A percentile compares a stretch with the other conserved stretches of the same genome.
Evolutionary conservation across 768 basidiomycete species (phyloP).

Genomic region (Hygrocybe punicea): DNA sequence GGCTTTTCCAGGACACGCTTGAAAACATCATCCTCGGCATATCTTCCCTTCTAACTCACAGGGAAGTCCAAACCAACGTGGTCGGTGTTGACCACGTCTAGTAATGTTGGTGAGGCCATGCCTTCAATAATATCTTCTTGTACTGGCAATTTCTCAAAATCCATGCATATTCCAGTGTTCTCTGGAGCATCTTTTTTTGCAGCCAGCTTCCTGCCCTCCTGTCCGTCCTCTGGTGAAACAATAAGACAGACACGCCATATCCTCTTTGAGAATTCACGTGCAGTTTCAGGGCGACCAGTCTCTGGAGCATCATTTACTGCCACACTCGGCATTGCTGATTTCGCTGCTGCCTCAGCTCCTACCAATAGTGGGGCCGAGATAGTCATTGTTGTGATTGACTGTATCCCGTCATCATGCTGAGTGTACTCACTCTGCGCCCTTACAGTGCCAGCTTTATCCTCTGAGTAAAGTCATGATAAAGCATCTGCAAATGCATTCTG

Average conservation of each 20-base stretch:
- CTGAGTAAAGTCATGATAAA: conserved; percentile 25
- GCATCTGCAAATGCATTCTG: conserved; percentile 29
- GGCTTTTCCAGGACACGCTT: conserved; percentile 13
- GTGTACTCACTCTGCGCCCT: conserved; percentile 13
- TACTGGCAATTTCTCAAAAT: background rate
- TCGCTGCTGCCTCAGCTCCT: conserved; percentile 12
- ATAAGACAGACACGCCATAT: conserved; percentile 12
- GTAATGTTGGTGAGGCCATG: background rate
- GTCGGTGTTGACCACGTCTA: background rate
- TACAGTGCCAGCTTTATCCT: conserved; percentile 10
- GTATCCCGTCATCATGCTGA: conserved; percentile 2
- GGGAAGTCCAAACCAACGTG: conserved; percentile 12
- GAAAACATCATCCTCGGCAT: conserved; percentile 24
- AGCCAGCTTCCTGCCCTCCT: conserved; percentile 8
- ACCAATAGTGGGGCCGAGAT: conserved; percentile 12
- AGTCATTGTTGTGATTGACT: background rate
- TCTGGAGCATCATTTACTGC: background rate
- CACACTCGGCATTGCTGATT: background rate
- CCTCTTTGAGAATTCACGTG: conserved; percentile 4
- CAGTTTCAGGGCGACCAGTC: conserved; percentile 7
- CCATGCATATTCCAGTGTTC: background rate
- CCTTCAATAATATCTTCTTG: background rate
- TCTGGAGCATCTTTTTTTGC: background rate
- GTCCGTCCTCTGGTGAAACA: conserved; percentile 4
- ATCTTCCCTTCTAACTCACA: conserved; percentile 6